Evolutionary conservation across 805 yeast genomes (phyloP).

Genomic region (Jamesozyma jinghongensis): DNA sequence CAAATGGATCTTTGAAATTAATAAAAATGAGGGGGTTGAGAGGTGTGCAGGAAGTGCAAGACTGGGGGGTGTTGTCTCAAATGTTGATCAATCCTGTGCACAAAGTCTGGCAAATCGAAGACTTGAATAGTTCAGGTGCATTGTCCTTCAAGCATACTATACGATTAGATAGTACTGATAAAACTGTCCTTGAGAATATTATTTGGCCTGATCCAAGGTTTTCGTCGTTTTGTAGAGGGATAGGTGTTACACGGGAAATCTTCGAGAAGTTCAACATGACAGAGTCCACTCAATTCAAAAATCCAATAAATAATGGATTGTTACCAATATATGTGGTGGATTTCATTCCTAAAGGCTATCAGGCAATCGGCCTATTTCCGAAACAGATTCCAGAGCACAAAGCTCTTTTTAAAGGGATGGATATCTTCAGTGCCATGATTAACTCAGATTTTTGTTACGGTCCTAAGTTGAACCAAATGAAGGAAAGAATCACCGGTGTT

Average conservation of each 20-base stretch:
- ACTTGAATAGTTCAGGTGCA: neutral
- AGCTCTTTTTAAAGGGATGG: slow-evolving; percentile 8
- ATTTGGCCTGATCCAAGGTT: slow-evolving; percentile 17
- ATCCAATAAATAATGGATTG: slow-evolving; percentile 12
- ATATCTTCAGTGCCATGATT: slow-evolving; percentile 8
- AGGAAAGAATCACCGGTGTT: neutral
- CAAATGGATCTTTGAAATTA: too few relatives aligned
- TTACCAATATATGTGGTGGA: slow-evolving; percentile 11
- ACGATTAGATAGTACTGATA: neutral
- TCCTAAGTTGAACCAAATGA: neutral
- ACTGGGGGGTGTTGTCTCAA: neutral
- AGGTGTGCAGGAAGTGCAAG: neutral
- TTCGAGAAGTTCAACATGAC: slow-evolving; percentile 6
- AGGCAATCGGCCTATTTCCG: slow-evolving; percentile 23
- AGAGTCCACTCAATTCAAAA: slow-evolving; percentile 4
- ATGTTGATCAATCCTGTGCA: neutral
- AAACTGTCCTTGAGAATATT: neutral
- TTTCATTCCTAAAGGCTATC: slow-evolving; percentile 8
- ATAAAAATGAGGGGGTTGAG: too few relatives aligned
- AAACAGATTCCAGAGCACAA: slow-evolving; percentile 10
- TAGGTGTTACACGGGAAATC: slow-evolving; percentile 13
- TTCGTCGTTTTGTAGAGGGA: slow-evolving; percentile 18
- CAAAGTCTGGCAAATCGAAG: neutral
- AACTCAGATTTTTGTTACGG: slow-evolving; percentile 1
- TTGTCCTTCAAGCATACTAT: slow-evolving; percentile 6